Percentiles rank a stretch among this genome's conserved stretches.
These are phyloP conservation scores for Neoarthrinium moseri DNA, from an alignment of 2,329 filamentous ascomycete genomes.

Conservation along the genomic window DNA sequence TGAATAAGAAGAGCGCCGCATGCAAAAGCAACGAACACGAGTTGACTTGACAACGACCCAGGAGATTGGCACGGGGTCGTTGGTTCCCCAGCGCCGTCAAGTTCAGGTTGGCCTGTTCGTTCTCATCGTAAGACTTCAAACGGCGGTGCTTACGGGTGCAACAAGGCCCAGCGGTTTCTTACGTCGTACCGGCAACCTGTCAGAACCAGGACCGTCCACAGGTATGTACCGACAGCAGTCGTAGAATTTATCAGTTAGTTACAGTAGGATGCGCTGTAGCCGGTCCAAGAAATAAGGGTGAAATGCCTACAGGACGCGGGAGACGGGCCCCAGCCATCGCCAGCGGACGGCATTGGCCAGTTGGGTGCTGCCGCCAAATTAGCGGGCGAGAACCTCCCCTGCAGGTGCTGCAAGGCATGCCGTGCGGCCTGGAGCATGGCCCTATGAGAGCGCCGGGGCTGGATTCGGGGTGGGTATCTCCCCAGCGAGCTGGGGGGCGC, in stretches of 20 bases:
- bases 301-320: too few relatives aligned
- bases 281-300: not conserved
- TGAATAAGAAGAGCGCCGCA: too few relatives aligned
- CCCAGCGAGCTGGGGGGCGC: not conserved
- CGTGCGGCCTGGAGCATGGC: conserved; percentile 12
- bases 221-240: not conserved
- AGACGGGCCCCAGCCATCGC: not conserved
- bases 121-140: too few relatives aligned
- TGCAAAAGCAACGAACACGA: too few relatives aligned
- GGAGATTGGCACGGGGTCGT: too few relatives aligned
- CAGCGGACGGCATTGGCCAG: conserved; percentile 12
- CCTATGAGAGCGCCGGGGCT: conserved; percentile 16
- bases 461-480: conserved; percentile 6
- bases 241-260: not conserved
- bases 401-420: conserved; percentile 13
- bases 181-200: not conserved
- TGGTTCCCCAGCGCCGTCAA: too few relatives aligned
- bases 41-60: too few relatives aligned
- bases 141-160: too few relatives aligned
- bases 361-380: conserved; percentile 16
- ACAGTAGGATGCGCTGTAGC: conserved; percentile 6
- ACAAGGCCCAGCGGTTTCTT: too few relatives aligned
- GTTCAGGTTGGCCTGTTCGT: too few relatives aligned
- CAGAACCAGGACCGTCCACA: not conserved
- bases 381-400: conserved; percentile 13